Evolutionary conservation across 1,139 yeast genomes (phyloP).

Genomic region (Meyerozyma carpophila): DNA sequence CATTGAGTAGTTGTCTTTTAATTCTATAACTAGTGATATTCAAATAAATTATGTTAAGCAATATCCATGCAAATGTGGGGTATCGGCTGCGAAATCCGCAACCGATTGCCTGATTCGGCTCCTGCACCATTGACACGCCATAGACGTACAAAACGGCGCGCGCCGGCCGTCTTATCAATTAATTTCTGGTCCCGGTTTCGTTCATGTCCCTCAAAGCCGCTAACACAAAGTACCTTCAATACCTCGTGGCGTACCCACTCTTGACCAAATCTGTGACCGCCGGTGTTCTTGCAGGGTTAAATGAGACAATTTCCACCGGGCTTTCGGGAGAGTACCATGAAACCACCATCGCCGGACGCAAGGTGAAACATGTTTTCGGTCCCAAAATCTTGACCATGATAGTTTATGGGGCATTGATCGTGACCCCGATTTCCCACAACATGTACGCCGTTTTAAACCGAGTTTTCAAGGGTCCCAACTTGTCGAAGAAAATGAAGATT

Average conservation of each 20-base stretch:
- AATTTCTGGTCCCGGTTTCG: not conserved
- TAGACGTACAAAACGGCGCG: not conserved
- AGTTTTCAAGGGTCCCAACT: constrained; percentile 35
- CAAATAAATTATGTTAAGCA: not conserved
- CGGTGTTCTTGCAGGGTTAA: constrained; percentile 50
- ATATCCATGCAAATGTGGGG: not conserved
- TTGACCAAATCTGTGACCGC: constrained; percentile 59
- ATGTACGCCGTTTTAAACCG: constrained; percentile 44
- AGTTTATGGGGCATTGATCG: constrained; percentile 61
- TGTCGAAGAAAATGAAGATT: constrained; percentile 35
- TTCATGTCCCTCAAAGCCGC: not conserved
- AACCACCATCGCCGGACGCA: constrained; percentile 12
- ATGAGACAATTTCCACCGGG: constrained; percentile 53
- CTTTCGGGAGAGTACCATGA: constrained; percentile 42
- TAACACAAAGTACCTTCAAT: constrained; percentile 31
- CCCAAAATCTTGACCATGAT: constrained; percentile 60
- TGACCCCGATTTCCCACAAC: constrained; percentile 73
- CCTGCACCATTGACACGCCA: not conserved
- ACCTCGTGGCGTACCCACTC: constrained; percentile 46
- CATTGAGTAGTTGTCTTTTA: constrained; percentile 22
- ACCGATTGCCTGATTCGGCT: not conserved
- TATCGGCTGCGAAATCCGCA: not conserved
- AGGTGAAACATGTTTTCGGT: constrained; percentile 34
- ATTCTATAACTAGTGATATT: not conserved
- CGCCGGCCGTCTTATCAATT: not conserved